Conservation (phyloP, 768 basidiomycete species). For the Trametes gibbosa region DNA sequence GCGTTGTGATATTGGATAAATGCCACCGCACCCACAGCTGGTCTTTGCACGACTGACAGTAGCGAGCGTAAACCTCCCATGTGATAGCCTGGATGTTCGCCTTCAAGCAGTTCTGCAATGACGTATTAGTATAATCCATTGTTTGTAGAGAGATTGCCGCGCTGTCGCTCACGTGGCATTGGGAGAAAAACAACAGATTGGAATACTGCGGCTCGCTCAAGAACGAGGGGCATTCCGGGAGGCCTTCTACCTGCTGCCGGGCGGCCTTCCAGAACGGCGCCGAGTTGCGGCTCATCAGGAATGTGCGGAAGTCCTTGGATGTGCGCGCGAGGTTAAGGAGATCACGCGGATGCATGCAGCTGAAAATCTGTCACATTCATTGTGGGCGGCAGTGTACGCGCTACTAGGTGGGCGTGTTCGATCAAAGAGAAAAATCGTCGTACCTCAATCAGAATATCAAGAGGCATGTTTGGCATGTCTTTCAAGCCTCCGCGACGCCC, state of each 20-base stretch:
- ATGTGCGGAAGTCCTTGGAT: background rate
- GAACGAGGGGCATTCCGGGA: constrained; percentile 9
- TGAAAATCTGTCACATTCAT: background rate
- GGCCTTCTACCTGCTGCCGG: background rate
- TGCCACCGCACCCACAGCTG: background rate
- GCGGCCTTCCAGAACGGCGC: background rate
- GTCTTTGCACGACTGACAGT: constrained; percentile 1
- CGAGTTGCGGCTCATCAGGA: constrained; percentile 7
- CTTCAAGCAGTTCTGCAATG: constrained; percentile 5
- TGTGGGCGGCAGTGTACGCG: background rate
- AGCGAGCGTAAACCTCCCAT: constrained; percentile 1
- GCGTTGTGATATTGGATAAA: background rate
- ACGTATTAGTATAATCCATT: background rate
- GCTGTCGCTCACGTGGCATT: background rate
- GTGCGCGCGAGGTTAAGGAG: constrained; percentile 6
- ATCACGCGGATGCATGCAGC: constrained; percentile 3
- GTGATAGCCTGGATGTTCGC: background rate
- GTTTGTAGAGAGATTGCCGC: background rate
- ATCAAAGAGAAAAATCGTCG: background rate
- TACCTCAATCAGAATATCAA: constrained; percentile 14
- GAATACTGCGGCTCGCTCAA: constrained; percentile 16
- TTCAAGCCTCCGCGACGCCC: constrained; percentile 8
- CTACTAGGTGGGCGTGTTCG: background rate
- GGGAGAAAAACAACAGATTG: constrained; percentile 20
- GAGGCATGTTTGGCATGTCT: constrained; percentile 11